Evolutionary conservation across 2,329 filamentous ascomycete species (phyloP), one percentile per base, ranked within the genome.

Genomic region (Fusarium lateritium): DNA sequence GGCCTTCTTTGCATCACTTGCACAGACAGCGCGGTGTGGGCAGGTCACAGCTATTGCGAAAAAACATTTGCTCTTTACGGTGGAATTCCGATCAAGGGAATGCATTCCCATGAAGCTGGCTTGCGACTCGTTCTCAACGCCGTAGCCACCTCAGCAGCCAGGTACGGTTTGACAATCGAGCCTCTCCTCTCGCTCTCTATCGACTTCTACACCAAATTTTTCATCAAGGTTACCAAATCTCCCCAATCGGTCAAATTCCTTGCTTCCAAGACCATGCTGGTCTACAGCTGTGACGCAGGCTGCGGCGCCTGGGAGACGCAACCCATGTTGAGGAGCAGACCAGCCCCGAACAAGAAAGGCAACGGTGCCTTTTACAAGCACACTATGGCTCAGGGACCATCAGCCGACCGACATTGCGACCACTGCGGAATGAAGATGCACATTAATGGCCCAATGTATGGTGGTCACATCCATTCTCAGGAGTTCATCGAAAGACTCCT

Each of bases 11-110:
- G 94, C 77, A 92, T 99, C 7, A 99, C 96, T 3, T 99, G 96
- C 80, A 99, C 96, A 0, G 96, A 99, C 79, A 94, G 95, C 11
- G 94, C 92, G 11, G 93, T 99, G 4, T 99, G 94, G 87, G 95
- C 95, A 2, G 97, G 95, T 1, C 92, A 93, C 72, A 94, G 94
- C 57, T 99, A 98, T 76, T 90, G 93, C 3, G 96, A 99, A 79
- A 99, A 99, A 83, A 89, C 94, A 5, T 99, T 91, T 78, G 91
- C 95, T 2, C 84, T 97, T n/a, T 99, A 99, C 76, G 96, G 96
- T 5, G 96, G 96, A 34, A 83, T 94, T 17, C 94, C 96, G 0
- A 82, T 95, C 63, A 97, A 97, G 80, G 94, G 94, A 1, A 84
- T 88, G 50, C 91, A 94, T 76, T 95, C 92, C 24, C 96, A 99